Evolutionary conservation across 106 monocot genomes (phyloP).

Genomic region (Acorus gramineus): DNA sequence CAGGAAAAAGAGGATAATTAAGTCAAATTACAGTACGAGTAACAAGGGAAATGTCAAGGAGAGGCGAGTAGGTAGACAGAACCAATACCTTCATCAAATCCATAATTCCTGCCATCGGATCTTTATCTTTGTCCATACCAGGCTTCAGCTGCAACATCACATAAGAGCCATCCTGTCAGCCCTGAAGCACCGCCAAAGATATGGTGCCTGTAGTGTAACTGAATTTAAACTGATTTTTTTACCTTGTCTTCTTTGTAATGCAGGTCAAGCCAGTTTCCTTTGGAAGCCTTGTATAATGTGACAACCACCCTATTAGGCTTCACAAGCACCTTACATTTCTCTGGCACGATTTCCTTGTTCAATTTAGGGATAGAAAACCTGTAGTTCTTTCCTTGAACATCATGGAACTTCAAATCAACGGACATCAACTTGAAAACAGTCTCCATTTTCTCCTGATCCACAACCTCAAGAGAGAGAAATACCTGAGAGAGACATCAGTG

Average conservation of each 20-base stretch:
- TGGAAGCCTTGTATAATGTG: constrained; percentile 53
- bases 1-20: too few relatives aligned
- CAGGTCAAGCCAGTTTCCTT: constrained; percentile 63
- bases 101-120: constrained; percentile 97
- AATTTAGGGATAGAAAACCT: constrained; percentile 49
- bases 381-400: constrained; percentile 66
- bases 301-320: constrained; percentile 52
- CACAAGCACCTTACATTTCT: constrained; percentile 48
- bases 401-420: constrained; percentile 56
- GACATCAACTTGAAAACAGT: constrained; percentile 37
- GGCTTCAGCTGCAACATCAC: constrained; percentile 54
- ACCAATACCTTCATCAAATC: constrained; percentile 72
- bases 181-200: neutral
- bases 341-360: constrained; percentile 69
- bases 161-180: neutral
- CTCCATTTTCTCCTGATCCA: constrained; percentile 38
- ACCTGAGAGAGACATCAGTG: constrained; percentile 19
- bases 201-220: neutral
- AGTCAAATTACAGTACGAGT: too few relatives aligned
- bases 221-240: neutral
- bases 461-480: constrained; percentile 59
- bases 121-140: constrained; percentile 58
- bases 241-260: constrained; percentile 75
- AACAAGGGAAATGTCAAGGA: neutral
- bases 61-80: neutral